Conservation (phyloP, 2,329 filamentous ascomycete genomes). For the Emergomyces orientalis region DNA sequence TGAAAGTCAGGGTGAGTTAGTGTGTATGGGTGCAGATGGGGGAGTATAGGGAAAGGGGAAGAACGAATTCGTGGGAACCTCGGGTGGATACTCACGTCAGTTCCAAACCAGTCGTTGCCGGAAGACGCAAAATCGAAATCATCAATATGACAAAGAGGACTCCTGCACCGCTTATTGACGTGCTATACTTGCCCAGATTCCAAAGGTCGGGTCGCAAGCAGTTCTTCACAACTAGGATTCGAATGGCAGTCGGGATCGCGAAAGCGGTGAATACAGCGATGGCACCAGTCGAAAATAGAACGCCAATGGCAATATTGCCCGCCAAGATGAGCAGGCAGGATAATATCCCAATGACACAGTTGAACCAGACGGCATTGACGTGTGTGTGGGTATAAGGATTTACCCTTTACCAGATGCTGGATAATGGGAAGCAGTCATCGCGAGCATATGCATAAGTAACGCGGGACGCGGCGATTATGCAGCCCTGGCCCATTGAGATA, state of each 20-base stretch:
- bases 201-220: constrained; percentile 57
- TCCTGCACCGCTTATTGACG: constrained; percentile 48
- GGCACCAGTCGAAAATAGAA: constrained; percentile 61
- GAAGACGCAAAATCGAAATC: constrained; percentile 59
- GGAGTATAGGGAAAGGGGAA: constrained; percentile 2
- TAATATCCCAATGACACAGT: constrained; percentile 50
- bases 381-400: constrained; percentile 55
- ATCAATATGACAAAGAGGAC: constrained; percentile 55
- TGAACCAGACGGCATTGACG: constrained; percentile 62
- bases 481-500: constrained; percentile 64
- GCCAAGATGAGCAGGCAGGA: constrained; percentile 57
- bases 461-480: constrained; percentile 58
- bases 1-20: neutral
- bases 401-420: constrained; percentile 50
- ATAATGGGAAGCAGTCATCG: constrained; percentile 59
- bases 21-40: constrained; percentile 7
- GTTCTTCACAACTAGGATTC: constrained; percentile 46
- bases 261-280: constrained; percentile 55
- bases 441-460: constrained; percentile 66
- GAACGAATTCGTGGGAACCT: neutral
- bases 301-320: constrained; percentile 53
- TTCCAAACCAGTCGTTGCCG: constrained; percentile 47
- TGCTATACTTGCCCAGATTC: constrained; percentile 54
- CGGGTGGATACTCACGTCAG: constrained; percentile 34
- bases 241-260: constrained; percentile 36